Evolutionary conservation across 768 basidiomycete species (phyloP).

Genomic region (Mrakia frigida): DNA sequence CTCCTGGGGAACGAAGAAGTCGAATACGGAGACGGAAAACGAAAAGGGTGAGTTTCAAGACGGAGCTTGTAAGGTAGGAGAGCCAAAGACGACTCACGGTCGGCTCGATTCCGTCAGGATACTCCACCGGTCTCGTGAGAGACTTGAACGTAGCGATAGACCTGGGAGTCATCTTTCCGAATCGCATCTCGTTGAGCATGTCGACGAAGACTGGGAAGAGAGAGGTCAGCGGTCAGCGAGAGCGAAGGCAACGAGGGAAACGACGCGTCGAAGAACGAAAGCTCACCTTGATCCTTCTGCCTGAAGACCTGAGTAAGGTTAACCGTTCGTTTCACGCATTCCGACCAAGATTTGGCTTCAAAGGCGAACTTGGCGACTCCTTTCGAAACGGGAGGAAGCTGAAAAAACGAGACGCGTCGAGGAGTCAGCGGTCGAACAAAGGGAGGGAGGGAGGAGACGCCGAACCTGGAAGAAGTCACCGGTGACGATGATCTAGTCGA

Average conservation of each 20-base stretch:
- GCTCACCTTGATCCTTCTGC: constrained; percentile 65
- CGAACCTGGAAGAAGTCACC: constrained; percentile 76
- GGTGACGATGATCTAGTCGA: constrained; percentile 71
- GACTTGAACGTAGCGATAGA: constrained; percentile 67
- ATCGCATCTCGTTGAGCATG: constrained; percentile 99
- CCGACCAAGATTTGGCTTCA: constrained; percentile 71
- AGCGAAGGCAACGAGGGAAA: not conserved
- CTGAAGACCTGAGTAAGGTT: constrained; percentile 79
- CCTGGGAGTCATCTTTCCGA: constrained; percentile 61
- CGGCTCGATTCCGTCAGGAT: constrained; percentile 74
- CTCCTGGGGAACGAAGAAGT: constrained; percentile 18
- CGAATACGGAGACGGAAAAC: no score
- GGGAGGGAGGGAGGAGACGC: no score
- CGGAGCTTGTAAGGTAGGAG: not conserved
- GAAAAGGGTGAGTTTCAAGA: not conserved
- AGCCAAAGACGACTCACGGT: constrained; percentile 72
- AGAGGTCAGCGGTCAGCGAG: not conserved
- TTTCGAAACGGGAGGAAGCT: constrained; percentile 85
- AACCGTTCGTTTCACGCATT: constrained; percentile 70
- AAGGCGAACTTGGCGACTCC: constrained; percentile 78
- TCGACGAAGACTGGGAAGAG: constrained; percentile 49
- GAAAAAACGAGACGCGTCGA: constrained; percentile 40
- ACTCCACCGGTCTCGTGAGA: constrained; percentile 63
- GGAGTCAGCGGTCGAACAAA: not conserved
- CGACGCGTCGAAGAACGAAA: not conserved